Base-by-base conservation (phyloP, 2,329 filamentous ascomycete genomes). In the Aaosphaeria pasadenensis region DNA sequence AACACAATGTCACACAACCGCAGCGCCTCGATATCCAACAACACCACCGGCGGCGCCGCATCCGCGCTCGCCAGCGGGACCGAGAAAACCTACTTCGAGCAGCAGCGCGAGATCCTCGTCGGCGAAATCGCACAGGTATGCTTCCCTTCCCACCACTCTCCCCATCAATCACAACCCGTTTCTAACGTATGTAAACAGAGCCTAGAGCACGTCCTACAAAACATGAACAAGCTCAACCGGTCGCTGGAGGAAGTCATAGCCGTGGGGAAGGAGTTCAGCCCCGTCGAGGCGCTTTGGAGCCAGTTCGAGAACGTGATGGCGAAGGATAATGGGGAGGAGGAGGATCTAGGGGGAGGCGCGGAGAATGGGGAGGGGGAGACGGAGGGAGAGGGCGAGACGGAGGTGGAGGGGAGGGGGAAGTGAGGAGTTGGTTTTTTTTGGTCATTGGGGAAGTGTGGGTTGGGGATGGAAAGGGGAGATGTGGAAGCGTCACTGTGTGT, bases 291-390 rank as follows among this genome's bases (percentile, higher is more conserved):
- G 30, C 80, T 99, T 11, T 99, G 94, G 94, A 95, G 89, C 36
- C 90, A 95, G 63, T 97, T 99, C 65, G 94, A 99, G 74, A 88
- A 86, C 57, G 91, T 97, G 59, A 97, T 96, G 91, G 89, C 83
- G 6, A 89, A 87, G 62, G 81, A 87, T 47, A 72, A 74, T n/a
- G 69, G 52, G 7, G 81, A 86, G 43, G 74, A 74, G 9, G 69
- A 71, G 32, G 70, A 70, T 45, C 60, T 67, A 30, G 52, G 52
- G 29, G 62, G 49, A 28, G 45, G 44, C 7, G 49, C 51, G 11
- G 54, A 47, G 50, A 44, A 61, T 36, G 50, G 50, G 35, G 53
- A 58, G 30, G 56, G 60, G 28, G 59, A 59, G 36, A 57, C 54
- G 9, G 51, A 59, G 40, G 56, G 56, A 7, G 61, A 64, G 42